Percentiles rank a stretch among this genome's conserved stretches.
phyloP scores from a whole-genome alignment of 2,329 filamentous ascomycete species.

The Penicillium freii region DNA sequence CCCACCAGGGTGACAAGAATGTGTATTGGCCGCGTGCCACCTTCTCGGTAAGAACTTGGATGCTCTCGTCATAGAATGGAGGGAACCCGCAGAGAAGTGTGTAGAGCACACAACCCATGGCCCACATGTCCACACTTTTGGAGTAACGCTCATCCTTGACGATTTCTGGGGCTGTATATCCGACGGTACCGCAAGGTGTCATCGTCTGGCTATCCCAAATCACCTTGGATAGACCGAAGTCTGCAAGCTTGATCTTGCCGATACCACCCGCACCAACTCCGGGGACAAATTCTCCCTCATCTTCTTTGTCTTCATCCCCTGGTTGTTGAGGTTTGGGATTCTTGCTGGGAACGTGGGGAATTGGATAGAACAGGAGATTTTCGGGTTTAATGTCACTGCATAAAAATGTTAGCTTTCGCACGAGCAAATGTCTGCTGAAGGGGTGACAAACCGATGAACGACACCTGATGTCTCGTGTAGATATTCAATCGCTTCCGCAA shows the following conservation, averaged over 20 bases:
- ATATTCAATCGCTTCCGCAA: conserved; percentile 91
- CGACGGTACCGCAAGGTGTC: conserved; percentile 98
- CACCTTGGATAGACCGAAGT: conserved; percentile 96
- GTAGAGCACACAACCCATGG: conserved; percentile 92
- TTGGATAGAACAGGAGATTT: conserved; percentile 90
- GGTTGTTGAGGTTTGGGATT: conserved; percentile 75
- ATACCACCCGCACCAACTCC: conserved; percentile 86
- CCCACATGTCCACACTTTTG: conserved; percentile 99
- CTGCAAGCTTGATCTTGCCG: conserved; percentile 92
- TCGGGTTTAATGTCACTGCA: conserved; percentile 78
- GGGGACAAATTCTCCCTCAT: conserved; percentile 87
- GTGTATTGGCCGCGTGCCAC: conserved; percentile 96
- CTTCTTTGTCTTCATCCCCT: conserved; percentile 94
- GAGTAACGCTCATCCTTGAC: conserved; percentile 99
- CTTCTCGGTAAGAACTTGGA: conserved; percentile 95
- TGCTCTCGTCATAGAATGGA: conserved; percentile 97
- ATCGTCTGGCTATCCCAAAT: conserved; percentile 98
- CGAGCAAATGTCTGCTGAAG: neutral
- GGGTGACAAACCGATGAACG: conserved; percentile 77
- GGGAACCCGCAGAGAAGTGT: conserved; percentile 96
- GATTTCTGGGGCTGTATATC: conserved; percentile 96
- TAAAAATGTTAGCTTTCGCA: conserved; percentile 8
- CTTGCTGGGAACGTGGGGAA: conserved; percentile 75
- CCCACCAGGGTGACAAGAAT: conserved; percentile 98
- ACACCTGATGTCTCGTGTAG: conserved; percentile 92